phyloP scores from a whole-genome alignment of 2,329 filamentous ascomycete species.

The Colletotrichum ledebouriae region DNA sequence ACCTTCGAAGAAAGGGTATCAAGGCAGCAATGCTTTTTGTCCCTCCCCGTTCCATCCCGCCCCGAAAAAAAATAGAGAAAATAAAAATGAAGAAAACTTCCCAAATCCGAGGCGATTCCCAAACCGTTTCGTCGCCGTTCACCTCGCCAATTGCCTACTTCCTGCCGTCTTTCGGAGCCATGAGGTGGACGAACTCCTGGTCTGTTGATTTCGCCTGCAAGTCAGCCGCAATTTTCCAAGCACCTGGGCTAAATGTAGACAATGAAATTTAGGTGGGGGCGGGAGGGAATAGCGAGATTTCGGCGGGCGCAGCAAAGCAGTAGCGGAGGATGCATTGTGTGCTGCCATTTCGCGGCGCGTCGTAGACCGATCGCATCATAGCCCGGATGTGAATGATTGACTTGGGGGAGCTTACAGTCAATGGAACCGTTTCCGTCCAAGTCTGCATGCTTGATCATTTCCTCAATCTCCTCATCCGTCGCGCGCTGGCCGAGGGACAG shows the following conservation, averaged over 20 bases:
- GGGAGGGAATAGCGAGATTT: slow-evolving; percentile 25
- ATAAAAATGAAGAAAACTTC: slow-evolving; percentile 1
- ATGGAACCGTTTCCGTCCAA: slow-evolving; percentile 44
- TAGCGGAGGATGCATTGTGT: slow-evolving; percentile 14
- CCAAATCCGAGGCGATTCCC: slow-evolving; percentile 3
- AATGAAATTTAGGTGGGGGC: slow-evolving; percentile 29
- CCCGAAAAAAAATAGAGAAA: not conserved
- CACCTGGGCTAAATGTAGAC: slow-evolving; percentile 9
- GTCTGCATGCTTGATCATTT: slow-evolving; percentile 43
- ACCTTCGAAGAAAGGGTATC: slow-evolving; percentile 40
- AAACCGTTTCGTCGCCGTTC: not conserved
- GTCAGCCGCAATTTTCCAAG: slow-evolving; percentile 35
- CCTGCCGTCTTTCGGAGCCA: slow-evolving; percentile 41
- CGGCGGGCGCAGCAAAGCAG: slow-evolving; percentile 7
- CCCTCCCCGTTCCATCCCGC: slow-evolving; percentile 8
- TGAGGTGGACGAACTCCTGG: slow-evolving; percentile 44
- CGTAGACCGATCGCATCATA: not conserved
- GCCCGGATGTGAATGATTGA: no score
- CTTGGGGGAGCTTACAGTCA: slow-evolving; percentile 36
- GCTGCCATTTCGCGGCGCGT: slow-evolving; percentile 1
- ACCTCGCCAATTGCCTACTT: slow-evolving; percentile 10
- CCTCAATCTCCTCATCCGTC: slow-evolving; percentile 44
- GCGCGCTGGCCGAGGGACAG: slow-evolving; percentile 43
- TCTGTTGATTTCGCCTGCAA: slow-evolving; percentile 29
- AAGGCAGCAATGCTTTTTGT: slow-evolving; percentile 38